Evolutionary conservation across 2,329 filamentous ascomycete species (phyloP).

Genomic region (Pestalotiopsis fici): DNA sequence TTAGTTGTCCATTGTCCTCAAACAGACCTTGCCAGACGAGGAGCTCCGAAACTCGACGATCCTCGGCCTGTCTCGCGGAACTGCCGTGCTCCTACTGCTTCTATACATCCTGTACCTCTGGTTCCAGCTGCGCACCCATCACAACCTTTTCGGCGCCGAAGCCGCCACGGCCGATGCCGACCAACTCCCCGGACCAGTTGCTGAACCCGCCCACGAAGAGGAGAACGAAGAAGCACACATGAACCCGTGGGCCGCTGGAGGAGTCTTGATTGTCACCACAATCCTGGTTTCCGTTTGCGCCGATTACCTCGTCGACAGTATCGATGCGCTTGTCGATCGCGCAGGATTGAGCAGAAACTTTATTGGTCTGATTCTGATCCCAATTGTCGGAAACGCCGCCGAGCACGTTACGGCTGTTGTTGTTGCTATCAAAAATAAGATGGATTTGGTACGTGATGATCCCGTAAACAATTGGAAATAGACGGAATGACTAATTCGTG

Average conservation of each 20-base stretch:
- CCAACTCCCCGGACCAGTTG: not conserved
- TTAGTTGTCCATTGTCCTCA: slow-evolving; percentile 67
- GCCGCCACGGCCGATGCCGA: slow-evolving; percentile 19
- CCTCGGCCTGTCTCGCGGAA: slow-evolving; percentile 72
- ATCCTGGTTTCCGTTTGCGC: slow-evolving; percentile 72
- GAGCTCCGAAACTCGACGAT: slow-evolving; percentile 56
- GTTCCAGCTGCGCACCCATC: slow-evolving; percentile 78
- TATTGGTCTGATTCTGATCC: slow-evolving; percentile 77
- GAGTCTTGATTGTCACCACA: slow-evolving; percentile 71
- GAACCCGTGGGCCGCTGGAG: slow-evolving; percentile 62
- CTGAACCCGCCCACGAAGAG: slow-evolving; percentile 15
- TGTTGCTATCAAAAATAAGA: slow-evolving; percentile 76
- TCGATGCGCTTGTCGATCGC: slow-evolving; percentile 69
- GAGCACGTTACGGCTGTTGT: slow-evolving; percentile 83
- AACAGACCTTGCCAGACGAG: slow-evolving; percentile 30
- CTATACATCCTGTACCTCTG: slow-evolving; percentile 77
- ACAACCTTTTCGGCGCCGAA: slow-evolving; percentile 68
- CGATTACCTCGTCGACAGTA: slow-evolving; percentile 76
- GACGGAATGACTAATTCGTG: slow-evolving; percentile 10
- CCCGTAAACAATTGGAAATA: too few relatives aligned
- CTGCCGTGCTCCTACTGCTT: slow-evolving; percentile 71
- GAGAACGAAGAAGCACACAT: slow-evolving; percentile 52
- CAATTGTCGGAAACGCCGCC: slow-evolving; percentile 78
- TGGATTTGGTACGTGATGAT: slow-evolving; percentile 50
- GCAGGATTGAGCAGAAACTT: slow-evolving; percentile 78